Conservation (phyloP, 2,329 filamentous ascomycete genomes). For the Coniochaeta sp. region DNA sequence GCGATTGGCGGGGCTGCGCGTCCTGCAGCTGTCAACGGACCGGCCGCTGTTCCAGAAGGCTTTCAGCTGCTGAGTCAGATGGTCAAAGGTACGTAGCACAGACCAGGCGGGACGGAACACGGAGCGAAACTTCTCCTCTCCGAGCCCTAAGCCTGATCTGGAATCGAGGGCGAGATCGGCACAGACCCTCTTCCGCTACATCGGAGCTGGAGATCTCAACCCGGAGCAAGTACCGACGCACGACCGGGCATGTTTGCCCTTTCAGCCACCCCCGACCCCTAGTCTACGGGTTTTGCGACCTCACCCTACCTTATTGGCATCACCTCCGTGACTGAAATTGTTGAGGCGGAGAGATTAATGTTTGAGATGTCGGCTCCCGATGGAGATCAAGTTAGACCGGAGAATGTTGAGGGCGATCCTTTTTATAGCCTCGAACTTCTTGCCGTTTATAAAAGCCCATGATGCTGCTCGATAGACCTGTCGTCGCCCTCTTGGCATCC, state of each 20-base stretch:
- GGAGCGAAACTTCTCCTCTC: background rate
- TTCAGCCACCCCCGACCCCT: background rate
- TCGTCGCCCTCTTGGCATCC: background rate
- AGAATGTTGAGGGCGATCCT: background rate
- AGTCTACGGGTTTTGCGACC: background rate
- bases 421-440: background rate
- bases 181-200: background rate
- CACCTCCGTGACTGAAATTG: background rate
- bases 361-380: background rate
- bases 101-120: background rate
- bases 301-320: background rate
- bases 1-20: background rate
- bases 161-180: background rate
- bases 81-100: background rate
- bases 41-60: background rate
- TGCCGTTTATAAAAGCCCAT: background rate
- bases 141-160: background rate
- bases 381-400: background rate
- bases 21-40: background rate
- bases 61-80: background rate
- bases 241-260: background rate
- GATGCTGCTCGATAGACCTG: constrained; percentile 22
- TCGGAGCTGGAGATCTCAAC: constrained; percentile 1
- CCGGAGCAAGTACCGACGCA: background rate
- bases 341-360: background rate